phyloP scores from a whole-genome alignment of 495 filamentous ascomycete genomes.

The Entonaema liquescens region DNA sequence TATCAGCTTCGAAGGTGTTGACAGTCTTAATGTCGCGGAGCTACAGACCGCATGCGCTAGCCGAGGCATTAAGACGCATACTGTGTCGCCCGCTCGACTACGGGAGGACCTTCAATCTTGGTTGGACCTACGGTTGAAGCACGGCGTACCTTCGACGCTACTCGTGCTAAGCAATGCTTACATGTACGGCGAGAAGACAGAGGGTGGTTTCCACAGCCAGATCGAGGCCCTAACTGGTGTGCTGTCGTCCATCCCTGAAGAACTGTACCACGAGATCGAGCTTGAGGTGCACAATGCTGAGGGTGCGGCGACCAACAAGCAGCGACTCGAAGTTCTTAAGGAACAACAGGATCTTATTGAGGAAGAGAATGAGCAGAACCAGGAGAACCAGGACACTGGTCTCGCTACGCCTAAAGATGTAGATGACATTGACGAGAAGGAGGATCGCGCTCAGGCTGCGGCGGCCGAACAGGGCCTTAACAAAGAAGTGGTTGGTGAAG shows the following conservation, averaged over 20 bases:
- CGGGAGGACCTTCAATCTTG: slow-evolving; percentile 93
- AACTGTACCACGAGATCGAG: slow-evolving; percentile 99
- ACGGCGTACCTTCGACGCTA: slow-evolving; percentile 92
- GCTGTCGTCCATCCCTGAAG: slow-evolving; percentile 92
- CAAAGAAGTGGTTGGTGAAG: slow-evolving; percentile 54
- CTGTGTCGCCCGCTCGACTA: slow-evolving; percentile 83
- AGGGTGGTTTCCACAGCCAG: slow-evolving; percentile 84
- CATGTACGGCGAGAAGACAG: slow-evolving; percentile 83
- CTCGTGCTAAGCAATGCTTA: slow-evolving; percentile 97
- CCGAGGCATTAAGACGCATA: slow-evolving; percentile 91
- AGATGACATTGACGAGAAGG: slow-evolving; percentile 79
- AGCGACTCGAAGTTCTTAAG: slow-evolving; percentile 97
- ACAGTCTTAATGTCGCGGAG: slow-evolving; percentile 90
- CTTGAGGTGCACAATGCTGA: slow-evolving; percentile 97
- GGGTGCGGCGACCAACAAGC: slow-evolving; percentile 97
- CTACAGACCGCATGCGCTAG: slow-evolving; percentile 90
- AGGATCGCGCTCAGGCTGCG: slow-evolving; percentile 53
- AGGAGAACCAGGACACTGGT: slow-evolving; percentile 71
- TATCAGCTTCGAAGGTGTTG: slow-evolving; percentile 94
- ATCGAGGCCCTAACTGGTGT: slow-evolving; percentile 94
- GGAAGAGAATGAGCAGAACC: slow-evolving; percentile 92
- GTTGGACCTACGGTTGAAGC: slow-evolving; percentile 92
- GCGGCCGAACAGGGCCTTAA: slow-evolving; percentile 51
- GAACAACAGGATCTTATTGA: slow-evolving; percentile 98
- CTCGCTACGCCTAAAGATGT: slow-evolving; percentile 83